Evolutionary conservation across 257 asterid species (phyloP).

Genomic region (Dorcoceras hygrometricum): DNA sequence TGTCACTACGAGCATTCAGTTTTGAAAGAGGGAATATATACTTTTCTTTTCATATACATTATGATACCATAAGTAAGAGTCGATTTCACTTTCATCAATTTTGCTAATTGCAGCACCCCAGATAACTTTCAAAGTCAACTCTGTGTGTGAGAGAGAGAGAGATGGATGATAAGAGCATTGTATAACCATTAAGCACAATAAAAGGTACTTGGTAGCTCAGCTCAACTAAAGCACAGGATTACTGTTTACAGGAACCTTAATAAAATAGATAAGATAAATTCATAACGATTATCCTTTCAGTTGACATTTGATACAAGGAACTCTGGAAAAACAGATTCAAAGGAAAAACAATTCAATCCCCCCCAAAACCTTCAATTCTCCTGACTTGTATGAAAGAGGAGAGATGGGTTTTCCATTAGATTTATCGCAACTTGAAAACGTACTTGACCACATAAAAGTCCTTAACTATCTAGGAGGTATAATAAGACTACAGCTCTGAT

Average conservation of each 20-base stretch:
- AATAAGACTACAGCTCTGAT: constrained; percentile 6
- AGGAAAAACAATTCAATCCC: neutral
- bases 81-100: too few relatives aligned
- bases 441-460: neutral
- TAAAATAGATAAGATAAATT: neutral
- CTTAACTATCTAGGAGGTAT: neutral
- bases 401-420: too few relatives aligned
- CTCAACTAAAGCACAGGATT: neutral
- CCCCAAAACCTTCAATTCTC: neutral
- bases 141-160: neutral
- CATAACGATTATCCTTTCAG: neutral
- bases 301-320: neutral
- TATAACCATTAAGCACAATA: neutral
- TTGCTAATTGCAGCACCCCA: neutral
- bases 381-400: neutral
- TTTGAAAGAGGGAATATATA: too few relatives aligned
- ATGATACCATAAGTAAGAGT: too few relatives aligned
- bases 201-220: too few relatives aligned
- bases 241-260: neutral
- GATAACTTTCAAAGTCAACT: neutral
- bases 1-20: too few relatives aligned
- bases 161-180: neutral
- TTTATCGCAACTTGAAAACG: neutral
- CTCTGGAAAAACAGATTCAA: neutral
- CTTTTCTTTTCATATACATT: too few relatives aligned